phyloP scores from a whole-genome alignment of 768 basidiomycete genomes.

The Kondoa subrosea region DNA sequence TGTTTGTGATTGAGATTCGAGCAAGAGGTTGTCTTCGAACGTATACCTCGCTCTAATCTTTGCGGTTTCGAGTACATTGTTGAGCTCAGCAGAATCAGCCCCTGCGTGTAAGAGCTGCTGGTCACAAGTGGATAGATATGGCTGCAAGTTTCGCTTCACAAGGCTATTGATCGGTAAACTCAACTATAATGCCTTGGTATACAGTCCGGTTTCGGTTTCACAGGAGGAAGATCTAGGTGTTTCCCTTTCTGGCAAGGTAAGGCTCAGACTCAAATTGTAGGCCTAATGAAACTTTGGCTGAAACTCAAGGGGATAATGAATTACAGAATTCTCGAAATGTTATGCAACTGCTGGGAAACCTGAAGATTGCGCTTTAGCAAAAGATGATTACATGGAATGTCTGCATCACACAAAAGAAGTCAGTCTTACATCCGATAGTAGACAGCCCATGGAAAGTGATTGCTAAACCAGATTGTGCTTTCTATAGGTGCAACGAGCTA shows the following conservation, averaged over 20 bases:
- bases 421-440: slow-evolving; percentile 24
- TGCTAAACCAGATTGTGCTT: neutral
- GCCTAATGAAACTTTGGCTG: neutral
- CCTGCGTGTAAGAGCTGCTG: no score
- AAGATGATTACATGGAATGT: slow-evolving; percentile 81
- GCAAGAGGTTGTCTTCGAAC: no score
- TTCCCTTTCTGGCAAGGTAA: slow-evolving; percentile 78
- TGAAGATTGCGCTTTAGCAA: slow-evolving; percentile 48
- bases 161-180: no score
- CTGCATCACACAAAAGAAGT: slow-evolving; percentile 80
- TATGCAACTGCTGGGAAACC: slow-evolving; percentile 67
- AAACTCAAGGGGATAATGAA: neutral
- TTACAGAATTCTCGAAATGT: slow-evolving; percentile 41
- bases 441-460: neutral
- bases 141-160: no score
- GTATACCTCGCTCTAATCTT: no score
- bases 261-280: slow-evolving; percentile 9
- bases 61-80: no score
- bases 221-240: slow-evolving; percentile 59
- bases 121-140: no score
- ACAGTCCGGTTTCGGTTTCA: slow-evolving; percentile 52
- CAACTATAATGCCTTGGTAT: no score
- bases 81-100: no score
- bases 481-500: slow-evolving; percentile 34
- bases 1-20: no score